Conservation (phyloP, 257 asterid genomes). For the Solanum chiquidenum region DNA sequence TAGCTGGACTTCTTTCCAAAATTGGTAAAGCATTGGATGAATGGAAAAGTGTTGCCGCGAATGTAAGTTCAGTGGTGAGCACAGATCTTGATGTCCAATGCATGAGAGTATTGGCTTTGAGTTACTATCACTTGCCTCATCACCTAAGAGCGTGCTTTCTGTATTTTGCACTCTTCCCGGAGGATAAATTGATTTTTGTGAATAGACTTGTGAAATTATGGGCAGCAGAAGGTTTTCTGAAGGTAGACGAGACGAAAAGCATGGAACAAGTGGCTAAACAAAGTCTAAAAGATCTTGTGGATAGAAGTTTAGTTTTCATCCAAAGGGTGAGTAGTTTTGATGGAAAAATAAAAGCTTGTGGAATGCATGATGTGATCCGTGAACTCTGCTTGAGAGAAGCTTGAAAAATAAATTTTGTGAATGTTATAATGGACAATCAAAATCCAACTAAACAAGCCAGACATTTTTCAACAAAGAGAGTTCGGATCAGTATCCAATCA, state of each 20-base stretch:
- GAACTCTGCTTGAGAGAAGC: too few species aligned
- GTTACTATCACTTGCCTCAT: neutral
- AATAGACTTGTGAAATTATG: neutral
- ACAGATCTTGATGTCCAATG: neutral
- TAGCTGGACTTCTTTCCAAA: neutral
- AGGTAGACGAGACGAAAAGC: neutral
- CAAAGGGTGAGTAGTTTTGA: neutral
- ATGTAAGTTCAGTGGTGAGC: neutral
- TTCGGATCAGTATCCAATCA: too few species aligned
- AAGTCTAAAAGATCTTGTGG: neutral
- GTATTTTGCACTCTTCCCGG: neutral
- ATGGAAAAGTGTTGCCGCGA: fast-evolving
- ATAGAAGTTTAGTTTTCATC: neutral
- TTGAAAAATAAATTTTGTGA: too few species aligned
- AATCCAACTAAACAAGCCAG: too few species aligned
- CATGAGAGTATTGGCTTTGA: neutral
- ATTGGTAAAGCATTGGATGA: fast-evolving
- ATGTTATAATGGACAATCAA: too few species aligned
- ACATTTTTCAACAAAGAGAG: too few species aligned
- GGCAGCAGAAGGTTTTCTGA: neutral
- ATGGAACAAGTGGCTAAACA: neutral
- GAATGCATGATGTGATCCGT: too few species aligned
- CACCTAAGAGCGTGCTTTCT: neutral
- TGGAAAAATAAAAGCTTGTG: too few species aligned
- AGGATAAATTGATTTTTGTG: neutral